Evolutionary conservation across 305 asterid genomes (phyloP), one percentile per base, ranked within the genome.

Genomic region (Fraxinus floribunda): DNA sequence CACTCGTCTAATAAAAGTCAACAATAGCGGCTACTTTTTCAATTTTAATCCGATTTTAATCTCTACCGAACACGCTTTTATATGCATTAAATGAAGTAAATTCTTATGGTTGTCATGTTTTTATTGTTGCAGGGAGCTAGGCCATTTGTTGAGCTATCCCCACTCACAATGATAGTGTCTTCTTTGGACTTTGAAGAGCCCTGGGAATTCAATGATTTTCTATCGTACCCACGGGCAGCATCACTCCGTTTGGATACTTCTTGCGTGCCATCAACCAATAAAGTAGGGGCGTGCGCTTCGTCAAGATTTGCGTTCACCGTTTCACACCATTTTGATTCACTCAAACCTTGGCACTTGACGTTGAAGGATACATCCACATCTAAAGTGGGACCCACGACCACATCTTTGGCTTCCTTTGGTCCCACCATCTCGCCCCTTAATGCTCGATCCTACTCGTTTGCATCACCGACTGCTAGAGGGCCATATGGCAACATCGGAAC

Each of bases 291-390:
- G 2, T 92, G 97, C 86, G 87, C 98, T 1, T 96, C 99, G 4
- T 88, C 98, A 0, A 85, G 99, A 62, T 96, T 96, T 70, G 85
- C 99, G 0, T 96, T 96, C 87, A 94, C 97, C 0, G 99, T 96
- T 1, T 89, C 97, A 0, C 99, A 92, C 20, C 97, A 92, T 20
- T 86, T 90, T 55, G 97, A 96, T 80, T 92, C 99, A 0, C 66
- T 96, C 78, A 96, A 96, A 34, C 99, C 98, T 0, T 96, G 99
- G 99, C 87, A 93, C 83, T 91, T 96, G 16, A 89, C 98, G 0
- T 77, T 94, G 66, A 79, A 91, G 5, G 97, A 94, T 89, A 81
- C 97, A 0, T 79, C 93, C 0, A 72, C 92, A 3, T 86, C 94
- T 0, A 92, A 91, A 46, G 94, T 91, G 29, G 97, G 98, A 3